Evolutionary conservation across 768 basidiomycete species (phyloP).

Genomic region (Pisolithus microcarpus): DNA sequence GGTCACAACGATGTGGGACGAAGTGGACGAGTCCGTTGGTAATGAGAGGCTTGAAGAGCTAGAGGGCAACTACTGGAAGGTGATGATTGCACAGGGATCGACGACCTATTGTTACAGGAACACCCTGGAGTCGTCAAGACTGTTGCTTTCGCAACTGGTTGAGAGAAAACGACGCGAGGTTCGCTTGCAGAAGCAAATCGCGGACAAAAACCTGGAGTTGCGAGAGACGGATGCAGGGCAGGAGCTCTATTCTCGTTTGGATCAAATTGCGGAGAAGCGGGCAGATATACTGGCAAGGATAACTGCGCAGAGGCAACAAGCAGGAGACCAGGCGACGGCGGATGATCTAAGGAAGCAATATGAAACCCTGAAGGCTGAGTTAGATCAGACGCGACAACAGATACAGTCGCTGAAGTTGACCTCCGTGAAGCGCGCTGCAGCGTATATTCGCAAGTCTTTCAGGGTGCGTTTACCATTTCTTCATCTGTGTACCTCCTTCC

Average conservation of each 20-base stretch:
- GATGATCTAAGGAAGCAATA: slow-evolving; percentile 3
- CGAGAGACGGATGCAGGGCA: neutral
- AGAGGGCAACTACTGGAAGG: neutral
- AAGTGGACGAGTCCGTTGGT: slow-evolving; percentile 16
- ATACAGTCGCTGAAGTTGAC: slow-evolving; percentile 2
- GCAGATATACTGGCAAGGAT: neutral
- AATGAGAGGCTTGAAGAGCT: slow-evolving; percentile 10
- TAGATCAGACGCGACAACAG: slow-evolving; percentile 5
- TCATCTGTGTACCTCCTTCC: neutral
- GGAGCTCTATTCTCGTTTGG: neutral
- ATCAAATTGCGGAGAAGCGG: neutral
- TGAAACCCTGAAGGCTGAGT: slow-evolving; percentile 3
- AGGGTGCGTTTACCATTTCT: neutral
- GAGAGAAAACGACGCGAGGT: too few relatives aligned
- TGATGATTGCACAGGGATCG: too few relatives aligned
- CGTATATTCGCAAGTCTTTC: neutral
- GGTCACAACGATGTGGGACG: slow-evolving; percentile 12
- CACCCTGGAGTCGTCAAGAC: slow-evolving; percentile 2
- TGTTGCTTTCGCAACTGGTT: slow-evolving; percentile 5
- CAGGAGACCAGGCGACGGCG: slow-evolving; percentile 2
- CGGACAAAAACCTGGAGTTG: neutral
- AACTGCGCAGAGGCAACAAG: slow-evolving; percentile 3
- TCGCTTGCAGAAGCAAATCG: neutral
- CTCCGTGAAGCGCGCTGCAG: neutral
- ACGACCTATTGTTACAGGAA: slow-evolving; percentile 1